Evolutionary conservation across 2,329 filamentous ascomycete species (phyloP).

Genomic region (Cercospora brassicicola): DNA sequence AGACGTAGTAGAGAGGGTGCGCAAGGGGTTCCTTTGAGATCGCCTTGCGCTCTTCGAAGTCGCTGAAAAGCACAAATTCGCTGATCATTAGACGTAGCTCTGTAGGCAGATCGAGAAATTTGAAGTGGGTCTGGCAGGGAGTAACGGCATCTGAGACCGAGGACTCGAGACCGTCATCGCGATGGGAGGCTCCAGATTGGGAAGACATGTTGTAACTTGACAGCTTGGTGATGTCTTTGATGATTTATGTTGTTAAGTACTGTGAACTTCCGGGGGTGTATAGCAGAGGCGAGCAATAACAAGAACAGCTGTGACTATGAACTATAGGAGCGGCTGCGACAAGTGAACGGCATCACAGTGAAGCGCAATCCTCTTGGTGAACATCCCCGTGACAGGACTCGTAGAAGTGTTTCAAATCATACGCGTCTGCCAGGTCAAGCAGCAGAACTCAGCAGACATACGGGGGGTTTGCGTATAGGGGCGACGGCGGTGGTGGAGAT

Average conservation of each 20-base stretch:
- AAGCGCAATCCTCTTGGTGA: background rate
- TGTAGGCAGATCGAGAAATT: background rate
- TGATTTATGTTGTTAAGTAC: background rate
- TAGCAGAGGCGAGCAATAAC: background rate
- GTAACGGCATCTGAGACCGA: background rate
- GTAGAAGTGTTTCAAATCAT: background rate
- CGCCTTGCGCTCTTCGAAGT: background rate
- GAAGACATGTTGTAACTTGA: background rate
- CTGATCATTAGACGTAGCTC: background rate
- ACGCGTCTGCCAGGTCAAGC: no score
- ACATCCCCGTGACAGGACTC: background rate
- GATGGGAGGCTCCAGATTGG: background rate
- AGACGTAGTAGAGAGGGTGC: background rate
- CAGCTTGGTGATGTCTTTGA: background rate
- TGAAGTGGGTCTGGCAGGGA: background rate
- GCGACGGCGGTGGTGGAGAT: background rate
- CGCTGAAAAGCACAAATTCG: background rate
- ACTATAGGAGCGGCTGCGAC: background rate
- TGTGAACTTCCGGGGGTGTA: background rate
- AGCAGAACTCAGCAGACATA: background rate
- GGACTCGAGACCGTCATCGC: background rate
- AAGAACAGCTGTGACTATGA: background rate
- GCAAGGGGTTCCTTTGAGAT: no score
- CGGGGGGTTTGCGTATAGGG: no score
- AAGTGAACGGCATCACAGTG: background rate